These are phyloP conservation scores for Fonsecaea pugnacius DNA, from an alignment of 2,329 filamentous ascomycete genomes.

Conservation along the genomic window DNA sequence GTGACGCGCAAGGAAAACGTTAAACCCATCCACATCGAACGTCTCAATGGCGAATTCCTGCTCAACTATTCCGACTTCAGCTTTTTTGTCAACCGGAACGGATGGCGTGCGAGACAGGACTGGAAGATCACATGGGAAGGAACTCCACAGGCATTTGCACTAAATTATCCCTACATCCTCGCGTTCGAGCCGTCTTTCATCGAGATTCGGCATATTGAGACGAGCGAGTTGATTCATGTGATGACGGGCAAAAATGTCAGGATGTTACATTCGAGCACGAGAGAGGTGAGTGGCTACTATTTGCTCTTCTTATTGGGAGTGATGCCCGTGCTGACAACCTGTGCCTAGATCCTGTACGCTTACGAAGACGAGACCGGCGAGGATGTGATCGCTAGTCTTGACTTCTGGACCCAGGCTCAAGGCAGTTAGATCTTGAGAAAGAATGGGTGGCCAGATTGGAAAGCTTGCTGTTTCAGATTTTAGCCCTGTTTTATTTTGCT, in stretches of 20 bases:
- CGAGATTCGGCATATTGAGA: conserved; percentile 94
- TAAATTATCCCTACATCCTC: conserved; percentile 95
- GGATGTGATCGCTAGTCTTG: conserved; percentile 90
- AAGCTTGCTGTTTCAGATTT: background rate
- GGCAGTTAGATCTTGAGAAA: conserved; percentile 12
- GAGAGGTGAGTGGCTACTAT: conserved; percentile 71
- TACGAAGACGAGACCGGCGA: conserved; percentile 95
- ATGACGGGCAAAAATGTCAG: conserved; percentile 95
- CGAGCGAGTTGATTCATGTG: conserved; percentile 86
- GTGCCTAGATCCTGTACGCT: conserved; percentile 85
- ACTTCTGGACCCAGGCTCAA: conserved; percentile 74
- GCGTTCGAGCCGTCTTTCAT: conserved; percentile 98
- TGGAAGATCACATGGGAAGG: conserved; percentile 99
- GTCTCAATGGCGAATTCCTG: conserved; percentile 93
- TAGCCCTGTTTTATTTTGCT: conserved; percentile 4
- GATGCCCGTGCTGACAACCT: background rate
- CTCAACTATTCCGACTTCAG: conserved; percentile 98
- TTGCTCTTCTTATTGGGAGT: background rate
- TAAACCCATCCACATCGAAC: conserved; percentile 95
- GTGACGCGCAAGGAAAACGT: conserved; percentile 91
- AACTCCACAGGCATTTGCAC: conserved; percentile 84
- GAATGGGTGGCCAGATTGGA: conserved; percentile 12
- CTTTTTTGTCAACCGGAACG: conserved; percentile 98
- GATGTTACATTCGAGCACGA: conserved; percentile 95
- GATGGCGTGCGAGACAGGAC: conserved; percentile 92